Percentiles rank a stretch among this genome's conserved stretches.
Conservation (phyloP, 2,329 filamentous ascomycete species). For the Fusarium solani-melongenae region DNA sequence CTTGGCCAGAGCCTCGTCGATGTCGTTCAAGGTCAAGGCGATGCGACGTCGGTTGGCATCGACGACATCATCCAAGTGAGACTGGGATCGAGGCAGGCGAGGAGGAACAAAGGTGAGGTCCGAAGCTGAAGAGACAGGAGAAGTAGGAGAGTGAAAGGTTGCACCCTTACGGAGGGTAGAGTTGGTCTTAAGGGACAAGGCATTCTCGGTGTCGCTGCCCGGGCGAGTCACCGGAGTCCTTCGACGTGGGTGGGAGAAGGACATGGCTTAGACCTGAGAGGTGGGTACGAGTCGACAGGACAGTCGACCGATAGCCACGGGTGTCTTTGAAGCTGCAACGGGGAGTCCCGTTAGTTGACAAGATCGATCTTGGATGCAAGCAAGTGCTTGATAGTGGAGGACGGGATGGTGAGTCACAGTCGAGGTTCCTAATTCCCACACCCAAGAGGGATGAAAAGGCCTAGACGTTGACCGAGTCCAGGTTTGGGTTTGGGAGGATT, state of each 20-base stretch:
- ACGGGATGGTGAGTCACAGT: constrained; percentile 49
- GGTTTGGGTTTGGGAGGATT: constrained; percentile 33
- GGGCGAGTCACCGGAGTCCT: constrained; percentile 57
- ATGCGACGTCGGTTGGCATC: constrained; percentile 76
- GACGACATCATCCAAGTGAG: constrained; percentile 77
- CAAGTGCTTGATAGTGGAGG: constrained; percentile 37
- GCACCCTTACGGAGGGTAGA: constrained; percentile 74
- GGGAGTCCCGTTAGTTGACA: constrained; percentile 46
- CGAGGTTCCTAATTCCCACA: constrained; percentile 44
- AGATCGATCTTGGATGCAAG: constrained; percentile 41
- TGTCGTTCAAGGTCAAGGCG: constrained; percentile 71
- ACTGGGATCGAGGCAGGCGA: constrained; percentile 73
- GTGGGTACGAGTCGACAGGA: constrained; percentile 42
- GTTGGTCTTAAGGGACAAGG: constrained; percentile 50
- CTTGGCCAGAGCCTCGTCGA: constrained; percentile 70
- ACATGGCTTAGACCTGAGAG: constrained; percentile 58
- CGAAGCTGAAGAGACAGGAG: constrained; percentile 53
- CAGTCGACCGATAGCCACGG: constrained; percentile 44
- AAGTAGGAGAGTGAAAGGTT: constrained; percentile 69
- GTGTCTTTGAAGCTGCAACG: constrained; percentile 47
- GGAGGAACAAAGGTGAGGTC: constrained; percentile 61
- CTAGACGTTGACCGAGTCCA: constrained; percentile 38
- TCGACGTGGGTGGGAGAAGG: constrained; percentile 60
- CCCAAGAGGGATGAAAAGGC: constrained; percentile 32
- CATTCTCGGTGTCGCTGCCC: constrained; percentile 46